Percentiles rank a stretch among this genome's conserved stretches.
Evolutionary conservation across 2,329 filamentous ascomycete species (phyloP).

Genomic region (Fusarium protoensiforme): DNA sequence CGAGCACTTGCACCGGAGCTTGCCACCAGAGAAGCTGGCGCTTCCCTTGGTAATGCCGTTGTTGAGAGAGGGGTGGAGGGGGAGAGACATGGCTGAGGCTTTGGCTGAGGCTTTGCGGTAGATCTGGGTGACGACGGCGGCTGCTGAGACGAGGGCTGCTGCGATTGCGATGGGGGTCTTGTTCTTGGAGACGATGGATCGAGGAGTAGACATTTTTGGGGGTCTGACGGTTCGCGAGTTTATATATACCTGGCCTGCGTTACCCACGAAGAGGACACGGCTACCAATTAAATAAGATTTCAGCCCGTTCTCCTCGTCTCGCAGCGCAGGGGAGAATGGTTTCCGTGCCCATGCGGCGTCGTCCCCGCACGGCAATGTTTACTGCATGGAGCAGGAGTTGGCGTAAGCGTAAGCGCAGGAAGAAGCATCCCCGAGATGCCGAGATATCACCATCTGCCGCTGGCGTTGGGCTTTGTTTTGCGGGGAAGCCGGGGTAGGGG

Average conservation of each 20-base stretch:
- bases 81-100: slow-evolving; percentile 33
- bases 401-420: slow-evolving; percentile 13
- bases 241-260: not conserved
- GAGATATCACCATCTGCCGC: slow-evolving; percentile 40
- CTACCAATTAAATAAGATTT: slow-evolving; percentile 15
- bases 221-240: not conserved
- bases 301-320: not conserved
- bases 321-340: not conserved
- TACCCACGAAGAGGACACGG: not conserved
- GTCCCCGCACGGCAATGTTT: slow-evolving; percentile 14
- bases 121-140: slow-evolving; percentile 34
- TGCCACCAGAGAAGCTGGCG: slow-evolving; percentile 67
- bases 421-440: slow-evolving; percentile 37
- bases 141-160: slow-evolving; percentile 37
- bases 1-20: slow-evolving; percentile 69
- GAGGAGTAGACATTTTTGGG: slow-evolving; percentile 24
- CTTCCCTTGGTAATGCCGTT: slow-evolving; percentile 68
- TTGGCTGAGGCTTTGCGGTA: slow-evolving; percentile 19
- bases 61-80: slow-evolving; percentile 71
- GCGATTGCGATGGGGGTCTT: slow-evolving; percentile 33
- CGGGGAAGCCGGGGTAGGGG: slow-evolving; percentile 27
- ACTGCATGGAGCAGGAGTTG: slow-evolving; percentile 19
- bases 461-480: slow-evolving; percentile 10
- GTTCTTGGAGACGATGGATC: slow-evolving; percentile 30
- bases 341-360: not conserved